phyloP scores from a whole-genome alignment of 371 early-diverging fungal genomes.

The Mucor plumbeus region DNA sequence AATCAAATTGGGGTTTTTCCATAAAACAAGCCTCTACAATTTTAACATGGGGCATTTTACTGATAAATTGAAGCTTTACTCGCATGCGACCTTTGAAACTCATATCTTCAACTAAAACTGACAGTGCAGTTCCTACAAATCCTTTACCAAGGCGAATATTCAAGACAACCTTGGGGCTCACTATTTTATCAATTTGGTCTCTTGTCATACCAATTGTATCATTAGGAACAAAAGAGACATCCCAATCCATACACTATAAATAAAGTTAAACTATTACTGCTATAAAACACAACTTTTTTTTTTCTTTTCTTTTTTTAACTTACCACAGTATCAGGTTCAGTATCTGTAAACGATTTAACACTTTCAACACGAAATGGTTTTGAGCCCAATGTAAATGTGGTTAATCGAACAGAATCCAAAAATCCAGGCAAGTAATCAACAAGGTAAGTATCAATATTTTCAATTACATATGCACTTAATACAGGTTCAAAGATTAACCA shows the following conservation, averaged over 20 bases:
- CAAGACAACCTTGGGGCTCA: slow-evolving; percentile 94
- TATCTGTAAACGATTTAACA: slow-evolving; percentile 78
- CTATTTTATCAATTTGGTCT: slow-evolving; percentile 61
- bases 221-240: slow-evolving; percentile 87
- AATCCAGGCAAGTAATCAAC: slow-evolving; percentile 86
- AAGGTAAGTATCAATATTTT: slow-evolving; percentile 74
- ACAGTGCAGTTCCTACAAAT: slow-evolving; percentile 86
- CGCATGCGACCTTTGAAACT: slow-evolving; percentile 85
- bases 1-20: slow-evolving; percentile 91
- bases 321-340: slow-evolving; percentile 84
- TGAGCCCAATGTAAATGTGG: slow-evolving; percentile 96
- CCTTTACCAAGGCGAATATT: slow-evolving; percentile 91
- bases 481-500: slow-evolving; percentile 97
- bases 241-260: slow-evolving; percentile 88
- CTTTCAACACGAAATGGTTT: slow-evolving; percentile 91
- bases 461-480: slow-evolving; percentile 79
- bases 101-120: slow-evolving; percentile 92
- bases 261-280: not conserved
- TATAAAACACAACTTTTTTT: too few species aligned
- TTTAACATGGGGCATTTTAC: slow-evolving; percentile 89
- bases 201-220: slow-evolving; percentile 72
- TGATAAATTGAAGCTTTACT: slow-evolving; percentile 81
- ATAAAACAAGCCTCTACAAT: slow-evolving; percentile 87
- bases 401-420: slow-evolving; percentile 86
- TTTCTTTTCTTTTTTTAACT: slow-evolving; percentile 17